These are phyloP conservation scores for Potentilla sterilis DNA, from an alignment of 306 rosid species.

Conservation along the genomic window DNA sequence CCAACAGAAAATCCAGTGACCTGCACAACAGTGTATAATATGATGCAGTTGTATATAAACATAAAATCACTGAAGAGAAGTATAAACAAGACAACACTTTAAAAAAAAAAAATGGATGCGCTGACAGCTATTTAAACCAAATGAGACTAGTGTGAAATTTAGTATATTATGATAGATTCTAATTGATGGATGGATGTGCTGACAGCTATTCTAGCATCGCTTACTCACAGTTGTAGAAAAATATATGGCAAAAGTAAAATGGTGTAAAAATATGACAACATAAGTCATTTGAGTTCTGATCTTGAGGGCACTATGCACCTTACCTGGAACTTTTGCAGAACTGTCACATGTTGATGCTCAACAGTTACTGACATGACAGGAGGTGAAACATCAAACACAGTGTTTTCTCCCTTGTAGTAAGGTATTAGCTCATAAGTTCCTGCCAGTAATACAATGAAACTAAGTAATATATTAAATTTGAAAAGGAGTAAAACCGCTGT, in stretches of 20 bases:
- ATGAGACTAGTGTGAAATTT: background rate
- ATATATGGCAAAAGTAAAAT: background rate
- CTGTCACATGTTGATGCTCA: slow-evolving; percentile 74
- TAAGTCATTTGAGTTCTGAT: background rate
- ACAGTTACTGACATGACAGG: slow-evolving; percentile 62
- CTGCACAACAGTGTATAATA: slow-evolving; percentile 41
- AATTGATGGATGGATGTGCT: background rate
- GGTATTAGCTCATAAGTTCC: slow-evolving; percentile 87
- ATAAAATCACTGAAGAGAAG: slow-evolving; percentile 4
- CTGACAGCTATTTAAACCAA: background rate
- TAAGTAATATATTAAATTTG: slow-evolving; percentile 2
- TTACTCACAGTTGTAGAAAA: background rate
- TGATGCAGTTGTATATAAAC: slow-evolving; percentile 14
- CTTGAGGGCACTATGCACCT: background rate
- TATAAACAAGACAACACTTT: background rate
- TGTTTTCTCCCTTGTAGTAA: slow-evolving; percentile 95
- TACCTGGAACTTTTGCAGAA: slow-evolving; percentile 93
- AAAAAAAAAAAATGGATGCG: no score
- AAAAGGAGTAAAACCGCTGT: slow-evolving; percentile 9
- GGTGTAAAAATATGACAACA: background rate
- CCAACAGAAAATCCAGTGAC: slow-evolving; percentile 99
- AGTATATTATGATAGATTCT: background rate
- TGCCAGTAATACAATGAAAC: slow-evolving; percentile 38
- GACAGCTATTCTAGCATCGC: no score
- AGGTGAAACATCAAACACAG: slow-evolving; percentile 93